A percentile compares a stretch with the other conserved stretches of the same genome.
phyloP scores from a whole-genome alignment of 768 basidiomycete species.

The Pleurotus djamor region DNA sequence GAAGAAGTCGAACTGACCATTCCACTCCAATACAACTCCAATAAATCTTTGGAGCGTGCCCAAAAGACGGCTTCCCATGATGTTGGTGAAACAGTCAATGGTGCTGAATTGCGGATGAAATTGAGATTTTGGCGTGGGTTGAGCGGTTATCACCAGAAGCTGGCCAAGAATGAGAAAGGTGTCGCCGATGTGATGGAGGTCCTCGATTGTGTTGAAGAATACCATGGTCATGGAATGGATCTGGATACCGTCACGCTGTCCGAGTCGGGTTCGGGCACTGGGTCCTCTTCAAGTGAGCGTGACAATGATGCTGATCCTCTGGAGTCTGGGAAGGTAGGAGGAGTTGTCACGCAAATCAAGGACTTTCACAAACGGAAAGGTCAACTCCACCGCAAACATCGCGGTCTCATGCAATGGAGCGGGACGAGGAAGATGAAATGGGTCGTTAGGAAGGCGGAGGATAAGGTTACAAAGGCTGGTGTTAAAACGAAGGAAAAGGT shows the following conservation, averaged over 20 bases:
- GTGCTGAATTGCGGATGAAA: conserved; percentile 26
- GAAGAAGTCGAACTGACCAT: conserved; percentile 24
- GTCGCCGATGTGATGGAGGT: conserved; percentile 40
- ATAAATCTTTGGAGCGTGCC: conserved; percentile 20
- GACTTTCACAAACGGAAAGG: conserved; percentile 40
- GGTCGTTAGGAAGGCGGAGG: conserved; percentile 49
- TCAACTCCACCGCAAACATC: conserved; percentile 50
- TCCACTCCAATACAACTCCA: conserved; percentile 22
- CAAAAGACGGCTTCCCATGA: conserved; percentile 21
- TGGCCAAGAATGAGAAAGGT: conserved; percentile 30
- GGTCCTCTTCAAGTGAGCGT: conserved; percentile 6
- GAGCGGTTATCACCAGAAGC: conserved; percentile 37
- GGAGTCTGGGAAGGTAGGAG: conserved; percentile 14
- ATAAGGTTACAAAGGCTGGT: conserved; percentile 35
- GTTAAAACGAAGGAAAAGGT: conserved; percentile 35
- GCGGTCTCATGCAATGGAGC: conserved; percentile 64
- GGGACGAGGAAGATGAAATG: conserved; percentile 53
- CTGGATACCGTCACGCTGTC: conserved; percentile 18
- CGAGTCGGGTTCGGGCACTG: conserved; percentile 4
- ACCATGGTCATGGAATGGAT: conserved; percentile 22
- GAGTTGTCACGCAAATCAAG: conserved; percentile 28
- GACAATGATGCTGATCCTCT: conserved; percentile 19
- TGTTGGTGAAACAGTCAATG: conserved; percentile 20
- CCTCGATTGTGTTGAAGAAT: conserved; percentile 37
- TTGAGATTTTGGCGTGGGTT: conserved; percentile 38